Conservation (phyloP, 208 protist species). For the Angomonas deanei region DNA sequence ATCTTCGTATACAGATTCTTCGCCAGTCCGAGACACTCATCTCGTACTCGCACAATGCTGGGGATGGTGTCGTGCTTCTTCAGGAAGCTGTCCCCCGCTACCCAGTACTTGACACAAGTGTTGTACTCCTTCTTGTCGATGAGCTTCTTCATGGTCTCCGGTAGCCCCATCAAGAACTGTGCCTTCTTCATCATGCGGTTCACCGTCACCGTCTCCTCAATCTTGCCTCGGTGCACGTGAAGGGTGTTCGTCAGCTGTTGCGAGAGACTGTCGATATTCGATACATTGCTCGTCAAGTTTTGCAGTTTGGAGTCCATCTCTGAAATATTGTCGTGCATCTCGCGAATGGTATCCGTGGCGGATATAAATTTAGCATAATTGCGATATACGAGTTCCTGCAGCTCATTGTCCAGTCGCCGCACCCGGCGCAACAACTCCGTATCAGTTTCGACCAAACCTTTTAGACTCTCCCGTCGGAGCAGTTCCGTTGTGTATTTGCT, state of each 20-base stretch:
- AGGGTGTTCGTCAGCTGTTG: conserved; percentile 49
- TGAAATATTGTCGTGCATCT: conserved; percentile 86
- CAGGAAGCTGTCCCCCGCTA: conserved; percentile 70
- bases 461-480: conserved; percentile 59
- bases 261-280: conserved; percentile 63
- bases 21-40: conserved; percentile 43
- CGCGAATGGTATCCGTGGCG: conserved; percentile 96
- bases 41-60: conserved; percentile 55
- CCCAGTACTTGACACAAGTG: conserved; percentile 71
- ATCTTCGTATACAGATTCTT: conserved; percentile 59
- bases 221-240: conserved; percentile 50
- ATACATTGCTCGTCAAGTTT: conserved; percentile 66
- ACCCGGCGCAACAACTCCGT: conserved; percentile 70
- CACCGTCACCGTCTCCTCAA: conserved; percentile 65
- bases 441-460: conserved; percentile 75
- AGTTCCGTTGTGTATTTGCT: conserved; percentile 74
- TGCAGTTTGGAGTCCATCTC: conserved; percentile 87
- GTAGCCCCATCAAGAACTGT: conserved; percentile 74
- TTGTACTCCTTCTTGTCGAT: conserved; percentile 51
- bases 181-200: conserved; percentile 79
- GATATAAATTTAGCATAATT: conserved; percentile 99
- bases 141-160: conserved; percentile 54
- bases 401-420: conserved; percentile 87
- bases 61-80: conserved; percentile 47
- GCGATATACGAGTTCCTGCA: conserved; percentile 98